Conservation (phyloP, 192 early-diverging fungal genomes). For the Backusella mclennaniae region DNA sequence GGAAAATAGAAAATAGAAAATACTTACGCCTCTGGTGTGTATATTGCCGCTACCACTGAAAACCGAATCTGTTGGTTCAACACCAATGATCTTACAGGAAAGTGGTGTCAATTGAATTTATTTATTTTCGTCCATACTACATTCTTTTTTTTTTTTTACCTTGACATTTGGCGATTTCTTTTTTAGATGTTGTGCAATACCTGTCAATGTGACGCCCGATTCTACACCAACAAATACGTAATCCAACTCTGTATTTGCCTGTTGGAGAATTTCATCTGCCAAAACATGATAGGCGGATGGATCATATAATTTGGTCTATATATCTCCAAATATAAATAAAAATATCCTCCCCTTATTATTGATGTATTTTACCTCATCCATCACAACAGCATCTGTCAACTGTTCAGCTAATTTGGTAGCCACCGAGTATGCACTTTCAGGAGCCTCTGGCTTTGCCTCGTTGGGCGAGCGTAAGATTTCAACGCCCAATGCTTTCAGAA, state of each 20-base stretch:
- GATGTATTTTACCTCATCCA: slow-evolving; percentile 56
- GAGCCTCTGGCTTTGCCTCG: slow-evolving; percentile 60
- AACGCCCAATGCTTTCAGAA: slow-evolving; percentile 64
- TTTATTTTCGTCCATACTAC: not conserved
- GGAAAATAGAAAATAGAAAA: not conserved
- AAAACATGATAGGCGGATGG: slow-evolving; percentile 45
- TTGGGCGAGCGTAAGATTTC: slow-evolving; percentile 73
- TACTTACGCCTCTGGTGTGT: slow-evolving; percentile 7
- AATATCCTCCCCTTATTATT: too few species aligned
- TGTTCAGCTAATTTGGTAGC: slow-evolving; percentile 55
- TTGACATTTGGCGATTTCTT: slow-evolving; percentile 49
- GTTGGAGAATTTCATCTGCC: slow-evolving; percentile 63
- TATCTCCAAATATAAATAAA: not conserved
- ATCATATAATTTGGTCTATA: not conserved
- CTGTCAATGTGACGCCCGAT: slow-evolving; percentile 62
- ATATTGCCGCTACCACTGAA: slow-evolving; percentile 39
- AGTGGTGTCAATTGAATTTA: not conserved
- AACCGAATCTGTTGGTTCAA: slow-evolving; percentile 67
- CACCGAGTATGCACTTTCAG: slow-evolving; percentile 63
- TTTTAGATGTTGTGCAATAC: slow-evolving; percentile 57
- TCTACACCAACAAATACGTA: slow-evolving; percentile 69
- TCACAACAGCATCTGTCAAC: slow-evolving; percentile 47
- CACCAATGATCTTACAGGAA: slow-evolving; percentile 54
- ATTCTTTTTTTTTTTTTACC: slow-evolving; percentile 11
- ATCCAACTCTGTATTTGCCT: slow-evolving; percentile 49